Base-by-base conservation (phyloP, 768 basidiomycete genomes). In the Dacryopinax primogenitus region DNA sequence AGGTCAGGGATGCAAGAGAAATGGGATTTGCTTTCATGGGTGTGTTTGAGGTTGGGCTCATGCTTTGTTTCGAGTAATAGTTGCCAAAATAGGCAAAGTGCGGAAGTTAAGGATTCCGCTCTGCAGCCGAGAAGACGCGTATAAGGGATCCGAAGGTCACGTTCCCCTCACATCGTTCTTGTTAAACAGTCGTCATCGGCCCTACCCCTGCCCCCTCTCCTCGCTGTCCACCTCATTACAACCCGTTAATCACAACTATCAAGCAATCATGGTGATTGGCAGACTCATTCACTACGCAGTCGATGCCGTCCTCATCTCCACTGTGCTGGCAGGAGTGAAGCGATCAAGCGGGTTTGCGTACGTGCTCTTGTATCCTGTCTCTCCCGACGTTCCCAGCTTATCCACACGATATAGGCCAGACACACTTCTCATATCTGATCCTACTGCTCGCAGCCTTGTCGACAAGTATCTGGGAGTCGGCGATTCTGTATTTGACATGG, bases 271-370 rank as follows among this genome's bases (percentile, higher is more conserved):
- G 75, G 75, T 76, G 23, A 77, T 90, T 34, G 93, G 90, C 69
- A 83, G 84, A 74, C 74, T 96, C 18, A 76, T 86, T 34, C 93
- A 95, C 74, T 92, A 89, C 70, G 82, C 88, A 28, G 76, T 89
- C 51, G 95, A 97, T 72, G 88, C 87, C 15, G 82, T 90, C 63
- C 79, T 97, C 34, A 69, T 97, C 36, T 93, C 93, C 16, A 91
- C 95, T 13, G 82, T 97, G 6, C 76, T 94, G 39, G 95, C 95
- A 37, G 95, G 95, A 33, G 86, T 98, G 66, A 86, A 86, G 73
- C 85, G 90, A 66, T 87, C 92, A 18, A 94, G 87, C 66, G 94
- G 94, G 35, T 92, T 92, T 77, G 76, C 82, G 94, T 96, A 73
- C 75, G 92, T 86, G 39, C 23, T 36, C 21, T 11, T 26, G 4